Conservation (phyloP, 306 rosid genomes). For the Quercus bicolor region DNA sequence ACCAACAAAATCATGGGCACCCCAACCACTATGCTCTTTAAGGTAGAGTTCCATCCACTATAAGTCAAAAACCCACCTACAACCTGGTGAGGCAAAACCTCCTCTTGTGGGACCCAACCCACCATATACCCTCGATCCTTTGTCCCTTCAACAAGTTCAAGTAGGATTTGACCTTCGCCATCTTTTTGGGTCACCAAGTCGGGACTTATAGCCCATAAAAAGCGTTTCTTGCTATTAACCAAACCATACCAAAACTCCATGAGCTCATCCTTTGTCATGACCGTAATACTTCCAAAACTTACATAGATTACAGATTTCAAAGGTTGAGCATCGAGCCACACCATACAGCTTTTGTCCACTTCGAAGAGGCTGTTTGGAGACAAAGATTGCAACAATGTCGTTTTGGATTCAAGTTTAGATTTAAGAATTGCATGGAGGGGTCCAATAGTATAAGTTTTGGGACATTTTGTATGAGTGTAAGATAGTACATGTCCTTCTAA, state of each 20-base stretch:
- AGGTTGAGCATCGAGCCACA: slow-evolving; percentile 40
- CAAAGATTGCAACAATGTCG: neutral
- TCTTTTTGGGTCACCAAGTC: neutral
- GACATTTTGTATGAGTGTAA: slow-evolving; percentile 13
- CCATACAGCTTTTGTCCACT: slow-evolving; percentile 25
- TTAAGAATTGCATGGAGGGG: slow-evolving; percentile 35
- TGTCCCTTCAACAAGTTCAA: no score
- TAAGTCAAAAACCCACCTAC: no score
- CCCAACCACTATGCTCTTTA: no score
- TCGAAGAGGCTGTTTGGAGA: slow-evolving; percentile 1
- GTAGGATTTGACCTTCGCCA: neutral
- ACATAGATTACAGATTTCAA: slow-evolving; percentile 32
- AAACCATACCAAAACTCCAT: slow-evolving; percentile 44
- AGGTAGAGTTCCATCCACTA: no score
- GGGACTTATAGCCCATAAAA: slow-evolving; percentile 40
- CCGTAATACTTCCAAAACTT: slow-evolving; percentile 41
- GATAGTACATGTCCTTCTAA: slow-evolving; percentile 41
- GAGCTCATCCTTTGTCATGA: neutral
- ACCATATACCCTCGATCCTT: no score
- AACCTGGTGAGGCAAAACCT: no score
- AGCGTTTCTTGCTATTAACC: slow-evolving; percentile 25
- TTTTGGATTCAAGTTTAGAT: neutral
- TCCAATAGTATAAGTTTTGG: slow-evolving; percentile 29
- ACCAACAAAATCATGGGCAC: no score
- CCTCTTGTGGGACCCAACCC: no score